A percentile compares a stretch with the other conserved stretches of the same genome.
These are phyloP conservation scores for Trypethelium eluteriae DNA, from an alignment of 495 filamentous ascomycete species.

Conservation along the genomic window DNA sequence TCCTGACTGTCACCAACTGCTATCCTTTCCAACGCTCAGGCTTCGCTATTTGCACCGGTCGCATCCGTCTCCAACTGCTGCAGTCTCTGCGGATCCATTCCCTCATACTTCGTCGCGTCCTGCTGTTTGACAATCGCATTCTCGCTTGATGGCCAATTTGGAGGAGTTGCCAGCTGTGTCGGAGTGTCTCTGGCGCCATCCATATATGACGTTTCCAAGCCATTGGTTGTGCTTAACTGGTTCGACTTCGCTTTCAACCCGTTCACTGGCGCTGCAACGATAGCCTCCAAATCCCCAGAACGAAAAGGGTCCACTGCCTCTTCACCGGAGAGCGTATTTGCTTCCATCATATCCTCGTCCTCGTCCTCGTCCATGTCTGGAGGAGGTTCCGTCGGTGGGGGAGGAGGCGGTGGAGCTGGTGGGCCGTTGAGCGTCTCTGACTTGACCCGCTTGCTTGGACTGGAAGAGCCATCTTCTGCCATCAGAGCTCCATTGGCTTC, in stretches of 20 bases:
- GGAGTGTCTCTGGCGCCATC: slow-evolving; percentile 30
- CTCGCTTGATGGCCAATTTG: slow-evolving; percentile 23
- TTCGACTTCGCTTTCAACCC: background rate
- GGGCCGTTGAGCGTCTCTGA: slow-evolving; percentile 30
- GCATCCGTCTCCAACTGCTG: slow-evolving; percentile 21
- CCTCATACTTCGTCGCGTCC: slow-evolving; percentile 19
- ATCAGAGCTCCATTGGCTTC: slow-evolving; percentile 23
- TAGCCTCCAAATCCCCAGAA: slow-evolving; percentile 16
- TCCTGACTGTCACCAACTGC: background rate
- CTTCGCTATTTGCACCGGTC: slow-evolving; percentile 14
- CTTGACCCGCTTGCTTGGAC: slow-evolving; percentile 25
- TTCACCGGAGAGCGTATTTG: slow-evolving; percentile 14
- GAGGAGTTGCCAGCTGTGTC: slow-evolving; percentile 32
- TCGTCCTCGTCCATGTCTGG: slow-evolving; percentile 22
- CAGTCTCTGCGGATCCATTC: slow-evolving; percentile 28
- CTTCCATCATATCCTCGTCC: slow-evolving; percentile 22
- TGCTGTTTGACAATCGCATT: slow-evolving; percentile 14
- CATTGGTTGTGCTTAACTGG: background rate
- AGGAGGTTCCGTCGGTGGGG: slow-evolving; percentile 39
- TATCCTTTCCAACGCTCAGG: background rate
- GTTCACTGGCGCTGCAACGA: slow-evolving; percentile 11
- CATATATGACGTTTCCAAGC: slow-evolving; percentile 8
- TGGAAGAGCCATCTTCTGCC: slow-evolving; percentile 28
- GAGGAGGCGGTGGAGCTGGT: slow-evolving; percentile 28
- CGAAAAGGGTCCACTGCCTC: slow-evolving; percentile 22